phyloP scores from a whole-genome alignment of 2,329 filamentous ascomycete genomes.

The Trematosphaeria pertusa region DNA sequence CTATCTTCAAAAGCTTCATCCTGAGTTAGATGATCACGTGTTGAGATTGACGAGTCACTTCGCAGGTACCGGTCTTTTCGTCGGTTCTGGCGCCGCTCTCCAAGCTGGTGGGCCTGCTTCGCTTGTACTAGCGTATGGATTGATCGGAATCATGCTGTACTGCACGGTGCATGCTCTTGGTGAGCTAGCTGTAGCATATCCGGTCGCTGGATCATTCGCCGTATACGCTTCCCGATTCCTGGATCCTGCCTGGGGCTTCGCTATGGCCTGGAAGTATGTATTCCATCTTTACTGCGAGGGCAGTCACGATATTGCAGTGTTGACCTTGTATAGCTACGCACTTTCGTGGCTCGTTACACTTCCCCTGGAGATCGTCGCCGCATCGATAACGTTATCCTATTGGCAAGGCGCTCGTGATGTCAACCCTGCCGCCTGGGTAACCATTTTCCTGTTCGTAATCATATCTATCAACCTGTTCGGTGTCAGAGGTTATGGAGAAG shows the following conservation, averaged over 20 bases:
- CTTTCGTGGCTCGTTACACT: conserved; percentile 86
- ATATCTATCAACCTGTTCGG: conserved; percentile 71
- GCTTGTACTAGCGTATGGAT: conserved; percentile 44
- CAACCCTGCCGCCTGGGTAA: conserved; percentile 70
- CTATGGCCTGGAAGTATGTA: conserved; percentile 86
- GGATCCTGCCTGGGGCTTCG: conserved; percentile 89
- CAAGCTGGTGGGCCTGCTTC: conserved; percentile 36
- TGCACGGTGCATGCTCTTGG: conserved; percentile 87
- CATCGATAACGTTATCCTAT: conserved; percentile 81
- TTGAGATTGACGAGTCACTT: conserved; percentile 2
- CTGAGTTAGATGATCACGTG: no score
- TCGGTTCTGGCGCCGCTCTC: conserved; percentile 45
- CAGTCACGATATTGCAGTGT: not conserved
- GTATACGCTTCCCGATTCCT: conserved; percentile 87
- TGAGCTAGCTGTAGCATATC: conserved; percentile 85
- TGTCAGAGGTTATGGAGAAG: conserved; percentile 87
- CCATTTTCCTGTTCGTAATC: conserved; percentile 79
- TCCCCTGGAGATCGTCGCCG: conserved; percentile 86
- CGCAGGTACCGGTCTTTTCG: conserved; percentile 48
- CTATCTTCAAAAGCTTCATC: no score
- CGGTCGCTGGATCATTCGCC: conserved; percentile 86
- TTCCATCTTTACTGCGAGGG: not conserved
- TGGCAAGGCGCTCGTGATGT: conserved; percentile 68
- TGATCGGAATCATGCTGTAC: conserved; percentile 76
- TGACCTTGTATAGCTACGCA: conserved; percentile 62